Percentiles rank a stretch among this genome's conserved stretches.
phyloP scores from a whole-genome alignment of 176 grass and related monocot genomes.

The Cenchrus purpureus region DNA sequence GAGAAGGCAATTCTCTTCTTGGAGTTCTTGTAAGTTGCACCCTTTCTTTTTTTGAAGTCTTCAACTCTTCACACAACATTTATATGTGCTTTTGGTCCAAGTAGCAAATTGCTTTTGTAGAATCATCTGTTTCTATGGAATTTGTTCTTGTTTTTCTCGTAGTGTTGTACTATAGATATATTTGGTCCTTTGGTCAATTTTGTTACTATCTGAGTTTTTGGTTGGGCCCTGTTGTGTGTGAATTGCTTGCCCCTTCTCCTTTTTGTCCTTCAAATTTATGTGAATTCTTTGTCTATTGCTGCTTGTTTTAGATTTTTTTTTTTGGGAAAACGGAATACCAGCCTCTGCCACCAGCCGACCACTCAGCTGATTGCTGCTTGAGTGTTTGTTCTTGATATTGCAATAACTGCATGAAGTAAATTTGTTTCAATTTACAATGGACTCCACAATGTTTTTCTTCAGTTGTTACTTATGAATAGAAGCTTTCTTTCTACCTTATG shows the following conservation, averaged over 20 bases:
- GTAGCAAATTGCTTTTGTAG: background rate
- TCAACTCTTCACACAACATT: background rate
- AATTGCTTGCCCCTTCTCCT: background rate
- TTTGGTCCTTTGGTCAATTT: background rate
- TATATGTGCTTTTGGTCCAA: slow-evolving; percentile 35
- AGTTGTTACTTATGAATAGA: slow-evolving; percentile 18
- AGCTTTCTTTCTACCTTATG: background rate
- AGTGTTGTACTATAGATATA: slow-evolving; percentile 16
- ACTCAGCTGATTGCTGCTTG: background rate
- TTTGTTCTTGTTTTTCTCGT: slow-evolving; percentile 9
- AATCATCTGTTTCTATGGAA: slow-evolving; percentile 9
- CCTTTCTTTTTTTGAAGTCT: slow-evolving; percentile 21
- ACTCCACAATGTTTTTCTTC: background rate
- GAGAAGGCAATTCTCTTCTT: slow-evolving; percentile 80
- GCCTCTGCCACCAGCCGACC: no score
- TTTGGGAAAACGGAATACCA: no score
- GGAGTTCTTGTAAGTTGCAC: slow-evolving; percentile 69
- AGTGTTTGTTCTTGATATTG: slow-evolving; percentile 17
- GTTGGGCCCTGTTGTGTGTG: slow-evolving; percentile 18
- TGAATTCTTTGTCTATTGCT: slow-evolving; percentile 1
- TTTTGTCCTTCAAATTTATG: slow-evolving; percentile 22
- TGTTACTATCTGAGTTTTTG: background rate
- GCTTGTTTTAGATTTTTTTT: no score
- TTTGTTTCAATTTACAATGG: slow-evolving; percentile 17
- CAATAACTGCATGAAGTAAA: slow-evolving; percentile 29